Evolutionary conservation across 306 rosid genomes (phyloP).

Genomic region (Cucurbita ficifolia): DNA sequence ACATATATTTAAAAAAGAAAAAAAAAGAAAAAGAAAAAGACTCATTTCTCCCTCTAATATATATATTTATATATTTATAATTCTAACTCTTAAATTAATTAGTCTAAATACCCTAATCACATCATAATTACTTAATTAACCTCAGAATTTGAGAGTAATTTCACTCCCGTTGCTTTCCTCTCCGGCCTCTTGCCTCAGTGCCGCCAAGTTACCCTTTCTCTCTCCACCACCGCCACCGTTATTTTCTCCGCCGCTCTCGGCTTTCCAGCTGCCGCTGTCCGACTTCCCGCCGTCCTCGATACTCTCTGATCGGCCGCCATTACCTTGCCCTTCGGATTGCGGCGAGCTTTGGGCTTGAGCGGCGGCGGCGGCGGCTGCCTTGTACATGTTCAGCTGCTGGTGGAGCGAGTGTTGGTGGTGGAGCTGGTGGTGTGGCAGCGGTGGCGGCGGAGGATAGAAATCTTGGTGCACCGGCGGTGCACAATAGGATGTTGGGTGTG

Average conservation of each 20-base stretch:
- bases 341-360: conserved; percentile 45
- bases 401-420: conserved; percentile 40
- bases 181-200: conserved; percentile 21
- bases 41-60: neutral
- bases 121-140: neutral
- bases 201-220: conserved; percentile 34
- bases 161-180: conserved; percentile 66
- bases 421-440: conserved; percentile 29
- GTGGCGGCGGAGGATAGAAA: conserved; percentile 36
- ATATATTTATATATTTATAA: neutral
- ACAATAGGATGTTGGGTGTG: conserved; percentile 62
- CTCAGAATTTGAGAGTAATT: conserved; percentile 71
- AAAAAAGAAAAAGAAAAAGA: neutral
- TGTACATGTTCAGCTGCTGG: conserved; percentile 65
- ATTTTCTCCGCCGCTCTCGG: conserved; percentile 57
- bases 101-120: conserved; percentile 25
- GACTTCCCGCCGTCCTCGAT: conserved; percentile 92
- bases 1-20: too few species aligned
- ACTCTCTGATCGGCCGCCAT: conserved; percentile 65
- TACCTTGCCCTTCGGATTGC: conserved; percentile 32
- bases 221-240: conserved; percentile 37
- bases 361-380: conserved; percentile 19
- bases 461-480: conserved; percentile 54
- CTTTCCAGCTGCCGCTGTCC: conserved; percentile 94
- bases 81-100: conserved; percentile 4